A percentile compares a stretch with the other conserved stretches of the same genome.
phyloP scores from a whole-genome alignment of 352 stramenopile species.

The Pythium oligandrum region DNA sequence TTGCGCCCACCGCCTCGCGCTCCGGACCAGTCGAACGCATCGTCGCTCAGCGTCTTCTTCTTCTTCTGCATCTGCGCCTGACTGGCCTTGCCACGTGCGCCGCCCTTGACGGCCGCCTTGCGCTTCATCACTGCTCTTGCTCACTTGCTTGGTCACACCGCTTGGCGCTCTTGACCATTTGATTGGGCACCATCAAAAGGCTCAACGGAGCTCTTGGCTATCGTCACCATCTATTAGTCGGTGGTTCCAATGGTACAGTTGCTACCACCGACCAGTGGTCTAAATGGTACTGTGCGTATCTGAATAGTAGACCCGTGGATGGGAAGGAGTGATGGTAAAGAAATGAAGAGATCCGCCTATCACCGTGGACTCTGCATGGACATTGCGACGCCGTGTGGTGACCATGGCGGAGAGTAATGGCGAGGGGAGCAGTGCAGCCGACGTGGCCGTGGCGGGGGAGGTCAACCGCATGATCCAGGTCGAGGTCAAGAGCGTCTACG shows the following conservation, averaged over 20 bases:
- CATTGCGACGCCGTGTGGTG: neutral
- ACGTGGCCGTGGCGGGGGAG: constrained; percentile 47
- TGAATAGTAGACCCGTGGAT: too few species aligned
- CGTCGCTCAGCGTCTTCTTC: constrained; percentile 52
- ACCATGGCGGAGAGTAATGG: constrained; percentile 1
- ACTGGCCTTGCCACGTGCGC: constrained; percentile 15
- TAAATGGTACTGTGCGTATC: too few species aligned
- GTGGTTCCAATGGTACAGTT: constrained; percentile 1
- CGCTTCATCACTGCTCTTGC: constrained; percentile 42
- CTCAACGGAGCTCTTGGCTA: constrained; percentile 5
- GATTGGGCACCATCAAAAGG: constrained; percentile 20
- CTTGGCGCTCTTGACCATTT: constrained; percentile 10
- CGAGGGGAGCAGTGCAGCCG: constrained; percentile 18
- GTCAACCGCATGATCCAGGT: constrained; percentile 85
- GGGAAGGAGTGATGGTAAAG: too few species aligned
- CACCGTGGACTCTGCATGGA: too few species aligned
- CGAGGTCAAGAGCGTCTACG: constrained; percentile 63
- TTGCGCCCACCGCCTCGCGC: constrained; percentile 12
- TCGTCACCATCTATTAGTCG: constrained; percentile 3
- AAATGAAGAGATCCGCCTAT: too few species aligned
- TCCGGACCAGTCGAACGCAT: constrained; percentile 76
- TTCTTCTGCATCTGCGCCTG: constrained; percentile 44
- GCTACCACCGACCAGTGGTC: too few species aligned
- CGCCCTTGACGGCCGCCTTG: constrained; percentile 25
- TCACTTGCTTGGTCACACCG: constrained; percentile 7